A percentile compares a stretch with the other conserved stretches of the same genome.
phyloP scores from a whole-genome alignment of 176 grass and related monocot genomes.

The Ensete ventricosum region DNA sequence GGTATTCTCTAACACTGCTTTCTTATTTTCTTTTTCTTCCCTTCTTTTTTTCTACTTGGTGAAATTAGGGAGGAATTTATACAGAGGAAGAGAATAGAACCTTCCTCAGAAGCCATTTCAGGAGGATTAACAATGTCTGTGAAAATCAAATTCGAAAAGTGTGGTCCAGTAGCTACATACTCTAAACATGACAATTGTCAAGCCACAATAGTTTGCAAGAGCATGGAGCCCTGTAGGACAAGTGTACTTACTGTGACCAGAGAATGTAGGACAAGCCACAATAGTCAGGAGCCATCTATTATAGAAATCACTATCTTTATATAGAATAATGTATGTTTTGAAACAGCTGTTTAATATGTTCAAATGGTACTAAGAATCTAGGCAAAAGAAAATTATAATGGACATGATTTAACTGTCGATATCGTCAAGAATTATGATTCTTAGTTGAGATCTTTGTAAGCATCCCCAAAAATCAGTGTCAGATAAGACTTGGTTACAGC shows the following conservation, averaged over 20 bases:
- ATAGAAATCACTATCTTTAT: too few relatives aligned
- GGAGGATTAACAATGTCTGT: conserved; percentile 75
- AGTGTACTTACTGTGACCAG: not conserved
- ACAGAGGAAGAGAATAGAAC: conserved; percentile 22
- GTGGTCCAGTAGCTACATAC: conserved; percentile 86
- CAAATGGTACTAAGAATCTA: not conserved
- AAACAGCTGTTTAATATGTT: not conserved
- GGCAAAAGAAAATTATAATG: not conserved
- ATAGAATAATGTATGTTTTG: too few relatives aligned
- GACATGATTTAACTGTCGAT: conserved; percentile 41
- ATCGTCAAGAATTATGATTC: conserved; percentile 97
- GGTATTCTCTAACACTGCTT: too few relatives aligned
- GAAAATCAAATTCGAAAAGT: conserved; percentile 88
- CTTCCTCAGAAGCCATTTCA: conserved; percentile 89
- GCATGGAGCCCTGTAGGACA: not conserved
- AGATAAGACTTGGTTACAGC: not conserved
- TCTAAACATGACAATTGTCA: conserved; percentile 30
- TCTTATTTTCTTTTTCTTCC: too few relatives aligned
- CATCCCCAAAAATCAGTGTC: conserved; percentile 86
- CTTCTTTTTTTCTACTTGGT: not conserved
- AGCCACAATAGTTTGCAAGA: not conserved
- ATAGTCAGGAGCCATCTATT: too few relatives aligned
- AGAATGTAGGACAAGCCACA: too few relatives aligned
- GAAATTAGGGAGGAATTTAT: not conserved
- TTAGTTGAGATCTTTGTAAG: conserved; percentile 86